phyloP scores from a whole-genome alignment of 345 rosid species.

The Citrus glauca region DNA sequence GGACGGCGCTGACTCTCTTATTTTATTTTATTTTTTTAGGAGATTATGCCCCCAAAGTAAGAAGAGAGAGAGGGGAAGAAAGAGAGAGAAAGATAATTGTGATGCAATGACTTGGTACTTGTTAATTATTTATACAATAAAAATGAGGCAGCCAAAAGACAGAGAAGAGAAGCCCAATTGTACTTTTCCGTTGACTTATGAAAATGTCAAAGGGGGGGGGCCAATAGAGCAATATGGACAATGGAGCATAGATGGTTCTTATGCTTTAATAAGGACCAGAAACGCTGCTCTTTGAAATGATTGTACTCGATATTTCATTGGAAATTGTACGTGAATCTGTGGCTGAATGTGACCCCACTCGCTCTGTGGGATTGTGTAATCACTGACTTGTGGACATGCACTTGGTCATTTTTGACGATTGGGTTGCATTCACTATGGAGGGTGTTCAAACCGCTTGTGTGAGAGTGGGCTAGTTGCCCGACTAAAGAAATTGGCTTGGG shows the following conservation, averaged over 20 bases:
- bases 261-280: slow-evolving; percentile 1
- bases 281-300: background rate
- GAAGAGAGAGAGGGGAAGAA: slow-evolving; percentile 15
- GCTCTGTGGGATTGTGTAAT: background rate
- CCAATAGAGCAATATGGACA: slow-evolving; percentile 1
- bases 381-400: background rate
- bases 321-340: background rate
- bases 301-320: slow-evolving; percentile 25
- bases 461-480: background rate
- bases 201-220: slow-evolving; percentile 63
- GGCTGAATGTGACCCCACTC: background rate
- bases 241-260: slow-evolving; percentile 9
- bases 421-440: background rate
- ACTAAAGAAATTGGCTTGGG: background rate
- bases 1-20: slow-evolving; percentile 80
- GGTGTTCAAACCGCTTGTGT: background rate
- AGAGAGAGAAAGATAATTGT: slow-evolving; percentile 24
- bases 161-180: background rate
- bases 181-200: slow-evolving; percentile 58
- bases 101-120: slow-evolving; percentile 45
- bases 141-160: background rate
- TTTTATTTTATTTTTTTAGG: background rate
- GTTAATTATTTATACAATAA: slow-evolving; percentile 48
- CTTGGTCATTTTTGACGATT: background rate
- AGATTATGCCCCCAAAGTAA: background rate